A percentile compares a stretch with the other conserved stretches of the same genome.
Evolutionary conservation across 106 monocot genomes (phyloP).

Genomic region (Allium fistulosum): DNA sequence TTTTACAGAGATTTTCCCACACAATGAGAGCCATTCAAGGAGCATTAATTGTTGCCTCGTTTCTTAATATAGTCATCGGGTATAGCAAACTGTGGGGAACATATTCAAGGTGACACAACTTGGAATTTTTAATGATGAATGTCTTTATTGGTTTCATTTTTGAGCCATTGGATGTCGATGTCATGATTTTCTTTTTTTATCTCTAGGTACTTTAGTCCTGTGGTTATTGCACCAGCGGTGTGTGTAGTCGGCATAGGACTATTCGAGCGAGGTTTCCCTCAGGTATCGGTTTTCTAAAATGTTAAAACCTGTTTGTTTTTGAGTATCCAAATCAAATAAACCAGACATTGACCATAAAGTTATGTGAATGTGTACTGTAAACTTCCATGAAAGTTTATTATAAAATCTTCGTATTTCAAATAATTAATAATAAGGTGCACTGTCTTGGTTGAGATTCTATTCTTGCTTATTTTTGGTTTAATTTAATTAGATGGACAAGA

Average conservation of each 20-base stretch:
- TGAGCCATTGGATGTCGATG: too few species aligned
- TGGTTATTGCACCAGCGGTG: constrained; percentile 61
- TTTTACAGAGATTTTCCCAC: constrained; percentile 76
- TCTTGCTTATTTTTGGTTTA: too few species aligned
- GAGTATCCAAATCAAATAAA: too few species aligned
- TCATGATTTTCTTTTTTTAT: background rate
- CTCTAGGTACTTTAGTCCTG: constrained; percentile 69
- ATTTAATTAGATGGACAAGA: too few species aligned
- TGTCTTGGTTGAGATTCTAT: too few species aligned
- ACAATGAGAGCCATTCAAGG: constrained; percentile 93
- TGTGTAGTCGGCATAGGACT: constrained; percentile 84
- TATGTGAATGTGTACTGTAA: too few species aligned
- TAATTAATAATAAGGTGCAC: too few species aligned
- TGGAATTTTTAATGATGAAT: too few species aligned
- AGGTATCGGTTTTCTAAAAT: constrained; percentile 28
- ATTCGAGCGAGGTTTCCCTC: constrained; percentile 75
- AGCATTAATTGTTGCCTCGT: constrained; percentile 69
- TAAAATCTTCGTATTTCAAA: too few species aligned
- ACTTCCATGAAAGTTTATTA: too few species aligned
- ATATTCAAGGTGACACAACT: constrained; percentile 36
- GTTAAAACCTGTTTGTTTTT: background rate
- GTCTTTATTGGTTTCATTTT: too few species aligned
- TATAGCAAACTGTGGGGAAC: constrained; percentile 62
- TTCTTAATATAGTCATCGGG: constrained; percentile 62
- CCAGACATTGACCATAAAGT: too few species aligned